phyloP scores from a whole-genome alignment of 2,329 filamentous ascomycete species.

The Fusarium domesticum region DNA sequence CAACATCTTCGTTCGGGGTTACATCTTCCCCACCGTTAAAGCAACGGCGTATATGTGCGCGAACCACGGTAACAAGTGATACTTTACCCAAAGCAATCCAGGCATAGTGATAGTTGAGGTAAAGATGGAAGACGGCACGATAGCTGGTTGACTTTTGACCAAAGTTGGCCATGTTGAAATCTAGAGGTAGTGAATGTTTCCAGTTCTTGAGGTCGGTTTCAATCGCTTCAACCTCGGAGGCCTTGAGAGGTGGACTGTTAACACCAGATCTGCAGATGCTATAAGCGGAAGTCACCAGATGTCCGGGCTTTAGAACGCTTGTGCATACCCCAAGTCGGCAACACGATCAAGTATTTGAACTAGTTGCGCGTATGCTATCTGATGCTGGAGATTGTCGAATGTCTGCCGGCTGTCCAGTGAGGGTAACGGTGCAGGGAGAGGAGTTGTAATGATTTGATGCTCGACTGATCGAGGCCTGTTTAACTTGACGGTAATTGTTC shows the following conservation, averaged over 20 bases:
- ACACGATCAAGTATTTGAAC: constrained; percentile 32
- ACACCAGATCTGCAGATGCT: no score
- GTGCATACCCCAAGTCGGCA: constrained; percentile 26
- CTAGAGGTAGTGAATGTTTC: constrained; percentile 30
- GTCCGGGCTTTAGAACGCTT: no score
- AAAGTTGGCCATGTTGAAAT: constrained; percentile 29
- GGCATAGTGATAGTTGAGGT: constrained; percentile 37
- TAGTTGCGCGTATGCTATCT: constrained; percentile 31
- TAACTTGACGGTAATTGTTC: constrained; percentile 19
- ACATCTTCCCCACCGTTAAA: constrained; percentile 8
- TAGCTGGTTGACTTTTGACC: constrained; percentile 29
- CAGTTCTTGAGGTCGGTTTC: constrained; percentile 30
- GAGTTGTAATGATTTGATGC: constrained; percentile 21
- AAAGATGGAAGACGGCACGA: constrained; percentile 35
- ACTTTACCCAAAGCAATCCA: constrained; percentile 38
- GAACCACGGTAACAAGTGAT: constrained; percentile 32
- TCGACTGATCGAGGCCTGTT: constrained; percentile 25
- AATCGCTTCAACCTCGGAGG: no score
- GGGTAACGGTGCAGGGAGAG: constrained; percentile 14
- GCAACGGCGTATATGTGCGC: constrained; percentile 22
- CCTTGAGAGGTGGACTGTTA: no score
- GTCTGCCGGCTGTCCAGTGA: constrained; percentile 24
- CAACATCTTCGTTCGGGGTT: constrained; percentile 5
- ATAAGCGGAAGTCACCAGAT: constrained; percentile 1
- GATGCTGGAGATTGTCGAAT: constrained; percentile 34